phyloP scores from a whole-genome alignment of 208 protist genomes.

The Strigomonas culicis region DNA sequence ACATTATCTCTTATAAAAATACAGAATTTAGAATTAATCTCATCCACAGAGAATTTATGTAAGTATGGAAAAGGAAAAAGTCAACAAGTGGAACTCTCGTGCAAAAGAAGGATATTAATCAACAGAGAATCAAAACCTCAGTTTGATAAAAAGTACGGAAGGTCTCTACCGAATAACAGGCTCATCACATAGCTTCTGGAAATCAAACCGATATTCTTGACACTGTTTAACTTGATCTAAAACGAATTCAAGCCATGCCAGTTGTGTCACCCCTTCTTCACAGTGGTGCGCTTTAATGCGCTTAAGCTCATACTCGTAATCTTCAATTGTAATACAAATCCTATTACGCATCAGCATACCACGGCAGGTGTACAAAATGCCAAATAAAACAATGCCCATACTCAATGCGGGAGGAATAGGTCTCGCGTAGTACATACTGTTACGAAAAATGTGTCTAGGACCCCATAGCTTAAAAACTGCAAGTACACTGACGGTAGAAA shows the following conservation, averaged over 20 bases:
- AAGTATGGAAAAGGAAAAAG: not conserved
- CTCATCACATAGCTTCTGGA: constrained; percentile 63
- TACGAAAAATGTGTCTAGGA: constrained; percentile 87
- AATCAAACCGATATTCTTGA: constrained; percentile 78
- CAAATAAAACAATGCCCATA: constrained; percentile 84
- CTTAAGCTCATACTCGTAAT: constrained; percentile 92
- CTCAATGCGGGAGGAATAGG: constrained; percentile 83
- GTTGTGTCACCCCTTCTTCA: constrained; percentile 77
- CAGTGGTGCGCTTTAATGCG: constrained; percentile 88
- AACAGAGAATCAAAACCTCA: not conserved
- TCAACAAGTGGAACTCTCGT: too few relatives aligned
- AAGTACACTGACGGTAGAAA: constrained; percentile 59
- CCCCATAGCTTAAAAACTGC: constrained; percentile 80
- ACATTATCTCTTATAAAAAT: too few relatives aligned
- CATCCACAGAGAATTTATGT: too few relatives aligned
- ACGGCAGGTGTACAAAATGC: constrained; percentile 78
- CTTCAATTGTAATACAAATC: constrained; percentile 88
- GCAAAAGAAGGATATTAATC: not conserved
- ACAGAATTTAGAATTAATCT: too few relatives aligned
- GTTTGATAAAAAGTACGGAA: constrained; percentile 2
- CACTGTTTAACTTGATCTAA: constrained; percentile 81
- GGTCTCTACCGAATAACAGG: constrained; percentile 7
- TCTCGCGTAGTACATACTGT: constrained; percentile 84
- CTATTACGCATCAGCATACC: constrained; percentile 85
- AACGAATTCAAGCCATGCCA: constrained; percentile 90